phyloP scores from a whole-genome alignment of 225 moss, liverwort and hornwort species.

The Physcomitrium patens region DNA sequence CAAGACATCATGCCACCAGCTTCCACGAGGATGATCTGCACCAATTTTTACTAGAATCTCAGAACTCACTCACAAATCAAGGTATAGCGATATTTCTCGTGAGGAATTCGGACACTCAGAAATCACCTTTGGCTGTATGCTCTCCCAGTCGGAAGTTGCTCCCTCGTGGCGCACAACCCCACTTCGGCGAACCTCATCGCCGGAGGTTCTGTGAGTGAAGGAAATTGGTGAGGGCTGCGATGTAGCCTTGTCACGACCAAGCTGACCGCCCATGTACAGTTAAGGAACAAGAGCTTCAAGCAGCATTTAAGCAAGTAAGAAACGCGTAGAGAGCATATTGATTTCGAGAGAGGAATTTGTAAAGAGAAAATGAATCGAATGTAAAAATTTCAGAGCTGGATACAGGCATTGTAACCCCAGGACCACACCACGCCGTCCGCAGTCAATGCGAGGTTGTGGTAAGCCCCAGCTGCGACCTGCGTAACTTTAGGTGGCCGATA shows the following conservation, averaged over 20 bases:
- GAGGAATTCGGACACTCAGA: background rate
- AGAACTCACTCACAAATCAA: background rate
- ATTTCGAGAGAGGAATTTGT: background rate
- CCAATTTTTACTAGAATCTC: background rate
- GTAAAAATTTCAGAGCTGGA: constrained; percentile 20
- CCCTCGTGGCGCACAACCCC: constrained; percentile 27
- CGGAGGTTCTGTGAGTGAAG: constrained; percentile 34
- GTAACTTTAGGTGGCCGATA: constrained; percentile 22
- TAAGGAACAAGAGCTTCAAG: constrained; percentile 37
- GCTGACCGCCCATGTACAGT: constrained; percentile 62
- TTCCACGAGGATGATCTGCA: constrained; percentile 39
- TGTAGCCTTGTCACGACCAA: constrained; percentile 50
- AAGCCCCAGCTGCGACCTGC: constrained; percentile 47
- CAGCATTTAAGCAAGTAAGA: background rate
- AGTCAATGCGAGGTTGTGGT: constrained; percentile 46
- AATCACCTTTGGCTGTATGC: constrained; percentile 38
- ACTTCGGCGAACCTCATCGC: constrained; percentile 34
- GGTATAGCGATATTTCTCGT: background rate
- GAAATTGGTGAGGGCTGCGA: constrained; percentile 39
- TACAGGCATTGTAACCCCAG: constrained; percentile 57
- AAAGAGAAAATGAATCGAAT: background rate
- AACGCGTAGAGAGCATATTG: constrained; percentile 14
- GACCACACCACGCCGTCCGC: constrained; percentile 50
- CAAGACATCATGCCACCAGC: constrained; percentile 57
- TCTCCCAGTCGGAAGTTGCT: background rate